Base-by-base conservation (phyloP, 192 early-diverging fungal genomes). In the Paraglomus occultum region DNA sequence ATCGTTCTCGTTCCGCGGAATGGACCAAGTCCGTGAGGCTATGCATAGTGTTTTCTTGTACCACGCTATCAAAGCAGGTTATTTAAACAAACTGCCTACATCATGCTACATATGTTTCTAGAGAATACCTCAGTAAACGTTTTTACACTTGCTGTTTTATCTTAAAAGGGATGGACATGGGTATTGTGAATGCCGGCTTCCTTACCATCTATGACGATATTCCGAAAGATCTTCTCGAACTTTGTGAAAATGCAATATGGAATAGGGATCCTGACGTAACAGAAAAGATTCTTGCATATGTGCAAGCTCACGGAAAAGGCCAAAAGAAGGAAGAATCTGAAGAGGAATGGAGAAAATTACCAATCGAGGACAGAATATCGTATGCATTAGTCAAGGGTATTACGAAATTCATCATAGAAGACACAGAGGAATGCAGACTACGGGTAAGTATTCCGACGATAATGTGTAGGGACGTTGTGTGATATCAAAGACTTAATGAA, bases 1-100 rank as follows among this genome's bases (percentile, higher is more conserved):
- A 72, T 98, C 95, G 23, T 96, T 98, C 84, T 92, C 95, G 10
- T 98, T 96, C 88, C 91, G 94, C 74, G 94, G 94, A 67, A 95
- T 95, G 84, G 94, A 95, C 71, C 82, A 82, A 44, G 79, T 98
- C 44, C 90, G 95, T 76, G 90, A 94, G 78, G 93, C 94, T 10
- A 96, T 98, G 94, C 94, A 98, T 84, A 90, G 88, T 62, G 95
- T 98, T 8, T 98, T 98, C 74, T 77, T 95, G 72, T 80, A 76
- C 46, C 78, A 80, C 53, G 78, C 78, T 5, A 80, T 80, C 57
- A 70, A 74, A 59, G 78, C 69, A 12, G 67, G 67, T 59, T 40
- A 2, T 9, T 40, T 52, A n/a, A 62, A 14, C n/a, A 15, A 15
- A 42, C 6, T 40, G 1, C 51, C 9, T 38, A 14, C n/a, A 51